phyloP scores from a whole-genome alignment of 169 alveolate genomes.

The Plasmodium vinckei region DNA sequence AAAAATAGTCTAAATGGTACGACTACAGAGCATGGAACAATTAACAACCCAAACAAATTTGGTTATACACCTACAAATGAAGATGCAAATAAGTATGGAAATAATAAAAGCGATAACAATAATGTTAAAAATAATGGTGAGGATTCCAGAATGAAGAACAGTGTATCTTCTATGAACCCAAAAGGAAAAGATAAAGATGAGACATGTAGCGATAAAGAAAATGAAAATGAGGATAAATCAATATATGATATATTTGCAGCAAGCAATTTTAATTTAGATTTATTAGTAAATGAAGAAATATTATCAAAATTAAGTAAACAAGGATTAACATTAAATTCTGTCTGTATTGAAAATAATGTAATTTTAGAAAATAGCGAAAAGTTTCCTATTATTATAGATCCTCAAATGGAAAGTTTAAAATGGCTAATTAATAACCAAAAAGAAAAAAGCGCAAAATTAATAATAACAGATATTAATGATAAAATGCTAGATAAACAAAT shows the following conservation, averaged over 20 bases:
- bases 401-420: conserved; percentile 96
- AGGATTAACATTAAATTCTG: conserved; percentile 96
- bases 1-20: background rate
- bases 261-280: conserved; percentile 39
- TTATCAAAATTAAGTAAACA: conserved; percentile 91
- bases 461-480: conserved; percentile 84
- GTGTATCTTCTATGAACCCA: background rate
- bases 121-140: background rate
- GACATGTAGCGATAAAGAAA: background rate
- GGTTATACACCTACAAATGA: background rate
- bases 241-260: conserved; percentile 36
- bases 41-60: background rate
- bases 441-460: conserved; percentile 89
- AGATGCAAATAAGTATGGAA: background rate
- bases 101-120: background rate
- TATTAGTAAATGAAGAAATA: conserved; percentile 84
- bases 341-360: conserved; percentile 95
- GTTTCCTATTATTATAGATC: conserved; percentile 96
- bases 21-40: background rate
- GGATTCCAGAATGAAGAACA: background rate
- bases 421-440: conserved; percentile 96
- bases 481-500: conserved; percentile 84
- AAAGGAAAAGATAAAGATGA: conserved; percentile 18
- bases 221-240: conserved; percentile 10
- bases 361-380: conserved; percentile 95